A percentile compares a stretch with the other conserved stretches of the same genome.
Conservation (phyloP, 768 basidiomycete species). For the Kwoniella botswanensis region DNA sequence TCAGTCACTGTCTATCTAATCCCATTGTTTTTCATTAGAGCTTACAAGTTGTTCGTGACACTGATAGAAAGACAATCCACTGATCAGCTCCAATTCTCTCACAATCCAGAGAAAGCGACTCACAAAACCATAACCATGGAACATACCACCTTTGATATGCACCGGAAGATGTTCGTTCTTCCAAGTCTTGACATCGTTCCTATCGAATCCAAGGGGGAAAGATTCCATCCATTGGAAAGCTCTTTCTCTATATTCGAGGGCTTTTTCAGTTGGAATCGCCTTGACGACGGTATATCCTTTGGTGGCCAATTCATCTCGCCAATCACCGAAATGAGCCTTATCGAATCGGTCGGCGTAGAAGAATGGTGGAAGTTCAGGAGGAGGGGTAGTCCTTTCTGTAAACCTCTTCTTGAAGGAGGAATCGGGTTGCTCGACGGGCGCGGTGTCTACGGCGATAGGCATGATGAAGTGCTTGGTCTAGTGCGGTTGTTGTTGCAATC, state of each 20-base stretch:
- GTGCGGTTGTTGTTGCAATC: not conserved
- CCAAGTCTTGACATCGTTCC: conserved; percentile 50
- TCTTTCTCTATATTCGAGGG: conserved; percentile 35
- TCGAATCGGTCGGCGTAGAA: conserved; percentile 24
- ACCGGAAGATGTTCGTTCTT: conserved; percentile 46
- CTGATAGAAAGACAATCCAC: not conserved
- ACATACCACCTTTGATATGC: conserved; percentile 44
- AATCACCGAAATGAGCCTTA: conserved; percentile 27
- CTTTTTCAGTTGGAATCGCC: conserved; percentile 37
- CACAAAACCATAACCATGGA: conserved; percentile 36
- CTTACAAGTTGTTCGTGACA: conserved; percentile 16
- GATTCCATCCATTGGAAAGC: conserved; percentile 52
- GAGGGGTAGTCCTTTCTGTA: conserved; percentile 23
- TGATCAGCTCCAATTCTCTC: not conserved
- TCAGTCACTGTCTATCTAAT: not conserved
- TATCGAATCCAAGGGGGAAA: conserved; percentile 52
- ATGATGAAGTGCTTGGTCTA: not conserved
- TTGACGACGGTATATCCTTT: conserved; percentile 38
- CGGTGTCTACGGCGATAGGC: conserved; percentile 4
- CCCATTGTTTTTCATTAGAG: not conserved
- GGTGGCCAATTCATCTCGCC: conserved; percentile 33
- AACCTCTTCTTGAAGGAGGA: conserved; percentile 13
- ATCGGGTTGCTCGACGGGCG: not conserved
- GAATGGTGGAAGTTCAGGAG: conserved; percentile 30
- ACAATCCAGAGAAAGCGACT: conserved; percentile 1